These are phyloP conservation scores for Podila horticola DNA, from an alignment of 192 early-diverging fungal species.

Conservation along the genomic window DNA sequence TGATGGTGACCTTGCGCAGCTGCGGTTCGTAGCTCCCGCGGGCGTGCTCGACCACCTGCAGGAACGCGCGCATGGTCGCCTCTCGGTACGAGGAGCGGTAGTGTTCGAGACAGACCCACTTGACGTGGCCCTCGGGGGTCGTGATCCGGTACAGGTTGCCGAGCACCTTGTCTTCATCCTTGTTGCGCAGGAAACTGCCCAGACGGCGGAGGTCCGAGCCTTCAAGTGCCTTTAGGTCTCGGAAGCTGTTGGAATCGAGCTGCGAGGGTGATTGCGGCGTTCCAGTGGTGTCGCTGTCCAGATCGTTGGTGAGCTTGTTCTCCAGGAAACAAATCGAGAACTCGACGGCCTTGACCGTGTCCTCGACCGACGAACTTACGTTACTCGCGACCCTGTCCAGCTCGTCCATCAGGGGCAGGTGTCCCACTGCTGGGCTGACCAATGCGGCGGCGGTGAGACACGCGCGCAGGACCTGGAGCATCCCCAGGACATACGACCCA, in stretches of 20 bases:
- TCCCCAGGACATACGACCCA: too few relatives aligned
- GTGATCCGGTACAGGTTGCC: slow-evolving; percentile 28
- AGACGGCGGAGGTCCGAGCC: slow-evolving; percentile 27
- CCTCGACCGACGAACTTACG: too few relatives aligned
- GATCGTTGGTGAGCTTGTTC: too few relatives aligned
- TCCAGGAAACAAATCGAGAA: too few relatives aligned
- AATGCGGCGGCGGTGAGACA: too few relatives aligned
- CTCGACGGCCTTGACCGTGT: too few relatives aligned
- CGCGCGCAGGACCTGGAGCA: too few relatives aligned
- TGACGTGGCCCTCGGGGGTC: slow-evolving; percentile 27
- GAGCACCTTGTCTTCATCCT: slow-evolving; percentile 21
- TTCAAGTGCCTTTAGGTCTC: slow-evolving; percentile 13
- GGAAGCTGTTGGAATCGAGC: neutral
- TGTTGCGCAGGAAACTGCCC: slow-evolving; percentile 10
- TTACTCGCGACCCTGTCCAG: too few relatives aligned
- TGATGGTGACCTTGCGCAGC: slow-evolving; percentile 12
- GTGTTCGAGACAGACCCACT: slow-evolving; percentile 41
- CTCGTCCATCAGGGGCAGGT: too few relatives aligned
- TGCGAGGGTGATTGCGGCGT: too few relatives aligned
- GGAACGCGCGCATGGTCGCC: slow-evolving; percentile 1
- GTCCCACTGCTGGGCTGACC: too few relatives aligned
- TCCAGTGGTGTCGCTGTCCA: too few relatives aligned
- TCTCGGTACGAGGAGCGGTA: slow-evolving; percentile 7
- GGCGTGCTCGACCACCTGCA: slow-evolving; percentile 2
- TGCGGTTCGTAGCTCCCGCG: slow-evolving; percentile 1